A percentile compares a stretch with the other conserved stretches of the same genome.
phyloP scores from a whole-genome alignment of 1,284 basidiomycete genomes.

The Apiotrichum porosum region DNA sequence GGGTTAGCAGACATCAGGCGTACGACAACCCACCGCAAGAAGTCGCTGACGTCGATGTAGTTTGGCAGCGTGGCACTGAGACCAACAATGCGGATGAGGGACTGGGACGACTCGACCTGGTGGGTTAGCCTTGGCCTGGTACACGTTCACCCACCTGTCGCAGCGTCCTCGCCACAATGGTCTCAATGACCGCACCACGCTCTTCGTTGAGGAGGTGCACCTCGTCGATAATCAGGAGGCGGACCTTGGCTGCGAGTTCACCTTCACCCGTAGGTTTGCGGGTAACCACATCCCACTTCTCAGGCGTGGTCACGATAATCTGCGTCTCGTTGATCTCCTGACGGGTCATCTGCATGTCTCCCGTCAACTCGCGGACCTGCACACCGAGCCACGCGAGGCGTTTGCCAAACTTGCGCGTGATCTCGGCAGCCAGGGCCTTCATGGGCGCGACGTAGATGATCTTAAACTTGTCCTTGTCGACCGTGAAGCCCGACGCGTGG shows the following conservation, averaged over 20 bases:
- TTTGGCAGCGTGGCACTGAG: slow-evolving; percentile 98
- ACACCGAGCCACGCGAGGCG: slow-evolving; percentile 86
- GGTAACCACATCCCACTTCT: slow-evolving; percentile 99
- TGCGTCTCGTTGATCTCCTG: slow-evolving; percentile 93
- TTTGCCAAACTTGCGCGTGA: slow-evolving; percentile 87
- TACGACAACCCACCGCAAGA: slow-evolving; percentile 61
- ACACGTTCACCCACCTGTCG: slow-evolving; percentile 61
- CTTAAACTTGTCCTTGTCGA: slow-evolving; percentile 76
- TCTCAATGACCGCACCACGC: slow-evolving; percentile 96
- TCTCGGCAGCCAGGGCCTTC: slow-evolving; percentile 96
- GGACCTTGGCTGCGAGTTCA: slow-evolving; percentile 84
- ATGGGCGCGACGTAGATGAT: slow-evolving; percentile 99
- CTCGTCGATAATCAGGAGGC: slow-evolving; percentile 95
- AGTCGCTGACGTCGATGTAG: slow-evolving; percentile 94
- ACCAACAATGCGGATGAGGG: slow-evolving; percentile 95
- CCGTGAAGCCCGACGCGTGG: slow-evolving; percentile 53
- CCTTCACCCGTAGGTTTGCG: slow-evolving; percentile 95
- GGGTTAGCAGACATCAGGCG: not conserved
- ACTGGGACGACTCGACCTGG: slow-evolving; percentile 93
- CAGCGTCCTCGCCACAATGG: slow-evolving; percentile 92
- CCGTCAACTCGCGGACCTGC: slow-evolving; percentile 86
- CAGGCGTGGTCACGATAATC: slow-evolving; percentile 97
- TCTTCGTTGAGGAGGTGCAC: slow-evolving; percentile 97
- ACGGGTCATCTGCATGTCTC: slow-evolving; percentile 97
- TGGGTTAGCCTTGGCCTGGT: not conserved